Percentiles rank a stretch among this genome's conserved stretches.
phyloP scores from a whole-genome alignment of 2,329 filamentous ascomycete genomes.

The Hypoxylon sp. region DNA sequence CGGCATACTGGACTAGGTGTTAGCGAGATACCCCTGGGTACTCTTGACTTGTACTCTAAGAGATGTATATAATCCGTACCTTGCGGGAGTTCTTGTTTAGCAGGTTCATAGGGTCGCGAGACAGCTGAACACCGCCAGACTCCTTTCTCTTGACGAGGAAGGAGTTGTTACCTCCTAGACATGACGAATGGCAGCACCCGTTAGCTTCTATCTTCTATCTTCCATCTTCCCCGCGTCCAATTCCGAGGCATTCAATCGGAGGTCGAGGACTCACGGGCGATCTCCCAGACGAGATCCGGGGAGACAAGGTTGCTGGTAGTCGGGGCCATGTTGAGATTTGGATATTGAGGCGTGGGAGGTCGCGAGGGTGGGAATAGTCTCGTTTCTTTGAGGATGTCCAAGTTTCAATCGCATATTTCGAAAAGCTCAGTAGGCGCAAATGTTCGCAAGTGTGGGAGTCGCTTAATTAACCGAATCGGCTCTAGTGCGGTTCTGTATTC shows the following conservation, averaged over 20 bases:
- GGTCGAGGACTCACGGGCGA: slow-evolving; percentile 77
- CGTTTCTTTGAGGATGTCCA: slow-evolving; percentile 14
- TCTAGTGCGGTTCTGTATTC: slow-evolving; percentile 35
- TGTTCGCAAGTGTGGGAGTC: slow-evolving; percentile 42
- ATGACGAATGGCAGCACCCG: slow-evolving; percentile 17
- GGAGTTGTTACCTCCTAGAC: slow-evolving; percentile 81
- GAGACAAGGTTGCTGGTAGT: slow-evolving; percentile 75
- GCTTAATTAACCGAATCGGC: slow-evolving; percentile 44
- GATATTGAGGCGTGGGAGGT: slow-evolving; percentile 36
- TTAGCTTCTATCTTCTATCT: slow-evolving; percentile 34
- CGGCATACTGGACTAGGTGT: slow-evolving; percentile 72
- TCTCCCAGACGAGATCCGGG: slow-evolving; percentile 91
- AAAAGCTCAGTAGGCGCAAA: slow-evolving; percentile 25
- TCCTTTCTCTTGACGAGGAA: slow-evolving; percentile 90
- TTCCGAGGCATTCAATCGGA: background rate
- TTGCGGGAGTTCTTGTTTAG: slow-evolving; percentile 91
- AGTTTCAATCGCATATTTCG: slow-evolving; percentile 35
- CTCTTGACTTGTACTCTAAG: slow-evolving; percentile 56
- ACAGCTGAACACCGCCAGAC: slow-evolving; percentile 86
- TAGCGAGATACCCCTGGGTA: slow-evolving; percentile 42
- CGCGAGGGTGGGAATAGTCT: slow-evolving; percentile 17
- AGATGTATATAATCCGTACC: slow-evolving; percentile 56
- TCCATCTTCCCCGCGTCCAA: background rate
- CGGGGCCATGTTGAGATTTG: slow-evolving; percentile 60
- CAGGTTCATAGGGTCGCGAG: slow-evolving; percentile 92